Evolutionary conservation across 139 green algal genomes (phyloP), one percentile per base, ranked within the genome.

Genomic region (Closterium sp.): DNA sequence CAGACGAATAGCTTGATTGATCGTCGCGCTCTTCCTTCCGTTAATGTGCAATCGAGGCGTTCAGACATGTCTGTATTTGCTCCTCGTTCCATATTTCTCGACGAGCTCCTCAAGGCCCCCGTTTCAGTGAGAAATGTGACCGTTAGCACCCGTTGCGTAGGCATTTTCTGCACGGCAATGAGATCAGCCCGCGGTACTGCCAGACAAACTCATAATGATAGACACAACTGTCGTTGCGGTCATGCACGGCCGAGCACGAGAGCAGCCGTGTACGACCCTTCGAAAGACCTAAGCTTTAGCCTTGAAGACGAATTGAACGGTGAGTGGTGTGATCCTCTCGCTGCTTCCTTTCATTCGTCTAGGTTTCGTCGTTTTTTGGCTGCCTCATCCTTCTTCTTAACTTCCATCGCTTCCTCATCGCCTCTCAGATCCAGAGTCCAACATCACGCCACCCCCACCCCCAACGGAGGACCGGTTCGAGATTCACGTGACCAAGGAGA

Each of bases 391-490:
- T 79, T 24, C 17, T 6, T 27, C 62, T 79, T 24, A 79, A 79
- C 13, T 27, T 79, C 2, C 62, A 9, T 13, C 38, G 38, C 13
- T 50, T 50, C 38, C 38, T 50, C 38, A 50, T 50, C 38, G 5
- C 38, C 38, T 86, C 28, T 29, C 85, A 87, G 85, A 87, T 30
- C 27, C 28, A 1, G 28, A 30, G 85, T 34, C 85, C 28, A 31
- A 89, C 38, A 92, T 92, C 31, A 28, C 70, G 42, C 88, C 42
- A n/a, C 93, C 79, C 70, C 91, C 91, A 13, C 91, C 91, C 21
- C 91, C 91, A 27, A 93, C 91, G n/a, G 89, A 30, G 29, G 88
- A 88, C 31, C 88, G 91, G 27, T 45, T 94, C 90, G 91, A 94
- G 89, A 94, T 94, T 22, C 17, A 90, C 30, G 50, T 94, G 24